A percentile compares a stretch with the other conserved stretches of the same genome.
Conservation (phyloP, 1,284 basidiomycete species). For the Pyrrhoderma noxium region DNA sequence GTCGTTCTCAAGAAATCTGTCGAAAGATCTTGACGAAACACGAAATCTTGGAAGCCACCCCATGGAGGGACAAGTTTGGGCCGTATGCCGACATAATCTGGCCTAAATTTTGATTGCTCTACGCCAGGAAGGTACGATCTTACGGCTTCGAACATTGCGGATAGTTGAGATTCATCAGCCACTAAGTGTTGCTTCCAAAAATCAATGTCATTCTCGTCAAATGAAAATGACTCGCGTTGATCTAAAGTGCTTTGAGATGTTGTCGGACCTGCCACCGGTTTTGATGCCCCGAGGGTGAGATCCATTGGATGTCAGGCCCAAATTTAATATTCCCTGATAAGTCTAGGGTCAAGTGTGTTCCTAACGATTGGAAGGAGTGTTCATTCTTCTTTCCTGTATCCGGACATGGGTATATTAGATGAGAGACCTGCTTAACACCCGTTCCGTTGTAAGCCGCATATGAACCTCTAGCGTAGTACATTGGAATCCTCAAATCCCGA, state of each 20-base stretch:
- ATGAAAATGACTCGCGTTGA: conserved; percentile 21
- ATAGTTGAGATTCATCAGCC: conserved; percentile 57
- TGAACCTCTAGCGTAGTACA: conserved; percentile 76
- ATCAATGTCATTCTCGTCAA: conserved; percentile 46
- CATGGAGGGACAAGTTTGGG: conserved; percentile 79
- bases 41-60: conserved; percentile 82
- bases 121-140: conserved; percentile 72
- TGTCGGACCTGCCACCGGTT: conserved; percentile 1
- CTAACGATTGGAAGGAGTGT: conserved; percentile 71
- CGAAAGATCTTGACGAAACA: conserved; percentile 50
- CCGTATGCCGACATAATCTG: conserved; percentile 89
- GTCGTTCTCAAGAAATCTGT: conserved; percentile 23
- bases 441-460: conserved; percentile 84
- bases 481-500: conserved; percentile 45
- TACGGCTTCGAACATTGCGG: conserved; percentile 63
- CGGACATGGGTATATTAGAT: conserved; percentile 88
- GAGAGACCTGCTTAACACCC: conserved; percentile 57
- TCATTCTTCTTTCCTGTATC: conserved; percentile 40
- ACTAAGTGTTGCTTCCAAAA: conserved; percentile 72
- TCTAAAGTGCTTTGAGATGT: conserved; percentile 20
- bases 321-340: conserved; percentile 85
- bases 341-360: conserved; percentile 89
- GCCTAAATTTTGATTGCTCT: conserved; percentile 54
- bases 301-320: conserved; percentile 91
- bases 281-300: conserved; percentile 37